A percentile compares a stretch with the other conserved stretches of the same genome.
Conservation (phyloP, 306 rosid genomes). For the Acacia crassicarpa region DNA sequence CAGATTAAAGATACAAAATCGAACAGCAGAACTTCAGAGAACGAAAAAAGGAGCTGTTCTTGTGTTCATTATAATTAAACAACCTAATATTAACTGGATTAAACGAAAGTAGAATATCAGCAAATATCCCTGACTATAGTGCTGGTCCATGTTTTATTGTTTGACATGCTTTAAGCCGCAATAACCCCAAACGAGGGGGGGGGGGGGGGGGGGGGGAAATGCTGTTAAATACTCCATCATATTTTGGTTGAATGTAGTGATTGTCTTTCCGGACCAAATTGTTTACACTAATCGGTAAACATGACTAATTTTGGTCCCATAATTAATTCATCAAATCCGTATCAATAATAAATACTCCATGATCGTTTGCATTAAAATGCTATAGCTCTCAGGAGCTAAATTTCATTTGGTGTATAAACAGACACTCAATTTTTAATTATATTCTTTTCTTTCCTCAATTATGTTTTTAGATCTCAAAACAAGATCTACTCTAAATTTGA, state of each 20-base stretch:
- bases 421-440: neutral
- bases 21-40: no score
- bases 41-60: no score
- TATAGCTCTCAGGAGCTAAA: neutral
- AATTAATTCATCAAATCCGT: neutral
- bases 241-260: neutral
- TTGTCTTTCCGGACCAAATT: neutral
- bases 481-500: neutral
- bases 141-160: neutral
- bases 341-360: neutral
- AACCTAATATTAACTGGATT: no score
- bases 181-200: neutral
- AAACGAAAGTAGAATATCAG: no score
- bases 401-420: neutral
- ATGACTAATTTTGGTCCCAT: neutral
- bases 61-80: no score
- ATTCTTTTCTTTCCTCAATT: neutral
- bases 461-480: neutral
- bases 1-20: no score
- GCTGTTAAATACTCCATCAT: neutral
- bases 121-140: no score
- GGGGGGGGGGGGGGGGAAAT: no score
- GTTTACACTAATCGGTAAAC: neutral
- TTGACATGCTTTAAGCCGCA: neutral
- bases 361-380: neutral